Percentiles rank a stretch among this genome's conserved stretches.
Evolutionary conservation across 2,329 filamentous ascomycete genomes (phyloP).

Genomic region (Fonsecaea nubica): DNA sequence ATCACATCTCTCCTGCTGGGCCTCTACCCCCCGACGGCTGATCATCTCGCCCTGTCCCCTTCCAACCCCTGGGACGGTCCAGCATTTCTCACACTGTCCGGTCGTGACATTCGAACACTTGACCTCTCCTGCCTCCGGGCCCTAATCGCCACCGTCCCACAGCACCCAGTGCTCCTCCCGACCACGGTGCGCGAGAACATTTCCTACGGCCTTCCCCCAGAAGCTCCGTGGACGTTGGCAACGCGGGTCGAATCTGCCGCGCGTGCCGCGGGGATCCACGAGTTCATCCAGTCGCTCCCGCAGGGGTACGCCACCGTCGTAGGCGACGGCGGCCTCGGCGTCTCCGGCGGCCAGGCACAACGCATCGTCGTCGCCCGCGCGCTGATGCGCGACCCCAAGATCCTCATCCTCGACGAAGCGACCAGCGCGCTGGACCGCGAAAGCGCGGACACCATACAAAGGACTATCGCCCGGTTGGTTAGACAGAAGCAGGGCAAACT

Average conservation of each 20-base stretch:
- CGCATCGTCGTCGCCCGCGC: slow-evolving; percentile 81
- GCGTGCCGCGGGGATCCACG: slow-evolving; percentile 68
- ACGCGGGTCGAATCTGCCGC: slow-evolving; percentile 58
- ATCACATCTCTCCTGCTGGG: slow-evolving; percentile 76
- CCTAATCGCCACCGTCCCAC: slow-evolving; percentile 65
- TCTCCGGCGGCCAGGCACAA: slow-evolving; percentile 85
- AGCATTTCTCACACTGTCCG: slow-evolving; percentile 62
- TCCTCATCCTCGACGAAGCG: slow-evolving; percentile 86
- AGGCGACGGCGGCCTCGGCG: slow-evolving; percentile 69
- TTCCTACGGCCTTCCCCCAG: slow-evolving; percentile 71
- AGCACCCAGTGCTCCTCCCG: slow-evolving; percentile 67
- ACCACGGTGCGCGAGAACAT: slow-evolving; percentile 63
- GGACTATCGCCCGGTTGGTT: slow-evolving; percentile 58
- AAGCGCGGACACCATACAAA: slow-evolving; percentile 68
- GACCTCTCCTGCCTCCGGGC: slow-evolving; percentile 67
- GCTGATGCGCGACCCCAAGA: slow-evolving; percentile 70
- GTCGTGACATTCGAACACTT: slow-evolving; percentile 62
- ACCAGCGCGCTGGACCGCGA: slow-evolving; percentile 79
- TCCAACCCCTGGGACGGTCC: slow-evolving; percentile 26
- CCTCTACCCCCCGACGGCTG: slow-evolving; percentile 62
- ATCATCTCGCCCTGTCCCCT: slow-evolving; percentile 23
- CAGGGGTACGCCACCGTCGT: slow-evolving; percentile 74
- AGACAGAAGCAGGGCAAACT: slow-evolving; percentile 49
- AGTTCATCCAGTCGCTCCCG: slow-evolving; percentile 76
- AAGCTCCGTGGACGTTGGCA: slow-evolving; percentile 57